These are phyloP conservation scores for Thalassiosira livingstoniorum DNA, from an alignment of 352 stramenopile species.

Conservation along the genomic window DNA sequence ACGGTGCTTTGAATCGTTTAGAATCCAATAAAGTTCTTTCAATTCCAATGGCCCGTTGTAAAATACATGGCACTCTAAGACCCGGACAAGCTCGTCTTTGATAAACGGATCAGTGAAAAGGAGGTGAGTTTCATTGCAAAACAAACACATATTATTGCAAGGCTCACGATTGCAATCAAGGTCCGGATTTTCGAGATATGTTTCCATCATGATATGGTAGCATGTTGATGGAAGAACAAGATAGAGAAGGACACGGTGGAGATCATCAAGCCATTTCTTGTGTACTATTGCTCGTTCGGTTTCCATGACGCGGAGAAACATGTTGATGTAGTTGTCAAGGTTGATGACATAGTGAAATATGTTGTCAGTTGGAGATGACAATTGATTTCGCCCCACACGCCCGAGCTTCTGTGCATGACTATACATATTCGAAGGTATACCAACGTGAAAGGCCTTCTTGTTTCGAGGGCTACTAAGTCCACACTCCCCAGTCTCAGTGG, in stretches of 20 bases:
- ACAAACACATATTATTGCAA: neutral
- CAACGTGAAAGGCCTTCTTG: neutral
- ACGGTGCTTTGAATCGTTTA: neutral
- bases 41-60: neutral
- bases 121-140: neutral
- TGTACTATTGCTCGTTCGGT: neutral
- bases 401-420: neutral
- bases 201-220: neutral
- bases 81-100: neutral
- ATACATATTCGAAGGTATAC: neutral
- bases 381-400: no score
- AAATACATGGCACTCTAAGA: neutral
- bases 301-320: neutral
- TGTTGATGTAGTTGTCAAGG: neutral
- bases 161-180: neutral
- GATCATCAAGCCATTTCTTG: neutral
- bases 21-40: neutral
- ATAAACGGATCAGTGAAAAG: neutral
- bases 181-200: neutral
- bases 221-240: neutral
- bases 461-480: neutral
- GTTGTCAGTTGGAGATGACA: neutral
- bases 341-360: neutral
- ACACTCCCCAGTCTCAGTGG: neutral
- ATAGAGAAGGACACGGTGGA: neutral